Base-by-base conservation (phyloP, 2,329 filamentous ascomycete genomes). In the Paracoccidioides brasiliensis region DNA sequence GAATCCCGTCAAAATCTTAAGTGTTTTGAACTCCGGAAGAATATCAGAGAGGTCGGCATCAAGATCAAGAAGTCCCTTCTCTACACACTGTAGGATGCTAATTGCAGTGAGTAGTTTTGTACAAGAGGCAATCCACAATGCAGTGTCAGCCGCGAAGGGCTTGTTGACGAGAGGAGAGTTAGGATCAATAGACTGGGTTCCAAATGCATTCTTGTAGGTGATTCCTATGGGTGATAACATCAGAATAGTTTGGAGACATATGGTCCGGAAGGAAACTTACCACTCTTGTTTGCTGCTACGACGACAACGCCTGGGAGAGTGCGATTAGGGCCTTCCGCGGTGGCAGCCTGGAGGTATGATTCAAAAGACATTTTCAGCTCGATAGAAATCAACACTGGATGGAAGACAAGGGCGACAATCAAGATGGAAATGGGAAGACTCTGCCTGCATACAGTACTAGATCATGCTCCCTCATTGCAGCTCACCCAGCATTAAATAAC, bases 61-160 rank as follows among this genome's bases (percentile, higher is more conserved):
- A 4, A 59, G 56, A 43, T 40, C 30, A 40, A 59, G 53, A 30
- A 59, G 37, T 15, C 58, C 56, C 8, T 54, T 55, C 38, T 59
- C 58, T 15, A 57, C 56, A 28, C 53, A 55, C 30, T 55, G 44
- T 49, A 59, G 41, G 30, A 44, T 53, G 28, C 55, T 55, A 35
- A 57, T 51, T 7, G 56, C 43, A 1, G 57, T 57, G 33, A 59
- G 44, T 14, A 57, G 53, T 30, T 59, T 59, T 37, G 57, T 56
- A 46, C 58, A 58, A 6, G 60, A 63, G n/a, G 62, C 62, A 38
- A 62, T 60, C 59, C 58, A 61, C 44, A 64, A 60, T 3, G 60
- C 61, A 6, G 57, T 55, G 33, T 62, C 50, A 45, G 62, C 64
- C 3, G 58, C 38, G 38, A 62, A 55, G 9, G 62, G 60, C 41